These are phyloP conservation scores for Capsicum rhomboideum DNA, from an alignment of 257 asterid genomes.

Conservation along the genomic window DNA sequence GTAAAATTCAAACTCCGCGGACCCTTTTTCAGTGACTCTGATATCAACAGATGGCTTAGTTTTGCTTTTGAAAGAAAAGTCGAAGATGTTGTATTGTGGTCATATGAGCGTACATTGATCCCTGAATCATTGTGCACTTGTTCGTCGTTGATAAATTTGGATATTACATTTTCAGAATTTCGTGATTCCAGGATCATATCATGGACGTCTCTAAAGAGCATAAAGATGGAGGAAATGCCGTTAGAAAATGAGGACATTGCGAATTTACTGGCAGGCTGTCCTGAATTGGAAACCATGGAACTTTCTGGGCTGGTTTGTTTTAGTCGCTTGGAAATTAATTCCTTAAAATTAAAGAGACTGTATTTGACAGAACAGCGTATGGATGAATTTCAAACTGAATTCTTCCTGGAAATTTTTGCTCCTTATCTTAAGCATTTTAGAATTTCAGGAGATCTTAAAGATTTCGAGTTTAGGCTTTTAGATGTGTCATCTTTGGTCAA, in stretches of 20 bases:
- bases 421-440: background rate
- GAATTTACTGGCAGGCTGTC: background rate
- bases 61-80: background rate
- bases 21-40: too few species aligned
- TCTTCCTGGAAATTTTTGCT: background rate
- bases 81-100: background rate
- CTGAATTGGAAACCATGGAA: background rate
- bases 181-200: background rate
- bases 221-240: background rate
- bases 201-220: background rate
- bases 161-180: background rate
- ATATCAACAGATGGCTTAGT: background rate
- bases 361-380: background rate
- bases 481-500: background rate
- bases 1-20: too few species aligned
- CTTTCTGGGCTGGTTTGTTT: background rate
- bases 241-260: background rate
- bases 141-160: background rate
- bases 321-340: background rate
- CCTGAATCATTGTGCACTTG: background rate
- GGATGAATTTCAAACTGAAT: background rate
- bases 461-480: background rate
- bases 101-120: too few species aligned
- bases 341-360: background rate
- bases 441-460: background rate